phyloP scores from a whole-genome alignment of 2,329 filamentous ascomycete species.

The Sarocladium brachiariae region DNA sequence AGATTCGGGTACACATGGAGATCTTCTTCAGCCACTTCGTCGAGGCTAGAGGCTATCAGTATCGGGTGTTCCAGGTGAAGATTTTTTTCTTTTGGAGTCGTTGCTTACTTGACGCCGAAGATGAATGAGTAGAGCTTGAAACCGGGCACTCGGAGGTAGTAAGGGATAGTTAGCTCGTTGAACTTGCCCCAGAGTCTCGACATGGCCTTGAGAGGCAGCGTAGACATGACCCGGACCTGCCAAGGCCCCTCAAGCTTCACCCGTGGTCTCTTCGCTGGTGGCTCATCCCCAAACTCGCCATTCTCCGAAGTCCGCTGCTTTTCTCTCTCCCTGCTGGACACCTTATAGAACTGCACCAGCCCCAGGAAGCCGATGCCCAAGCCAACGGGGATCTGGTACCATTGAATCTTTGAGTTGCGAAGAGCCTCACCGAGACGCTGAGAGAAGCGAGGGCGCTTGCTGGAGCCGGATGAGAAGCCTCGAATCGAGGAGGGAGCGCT shows the following conservation, averaged over 20 bases:
- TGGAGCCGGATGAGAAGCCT: slow-evolving; percentile 29
- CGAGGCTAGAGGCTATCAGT: slow-evolving; percentile 48
- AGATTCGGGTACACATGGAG: slow-evolving; percentile 88
- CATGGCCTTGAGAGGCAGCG: slow-evolving; percentile 81
- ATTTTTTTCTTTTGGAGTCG: background rate
- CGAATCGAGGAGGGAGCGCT: slow-evolving; percentile 18
- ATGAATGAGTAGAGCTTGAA: slow-evolving; percentile 88
- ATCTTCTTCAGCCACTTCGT: slow-evolving; percentile 82
- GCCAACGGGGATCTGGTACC: slow-evolving; percentile 85
- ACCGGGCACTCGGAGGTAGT: slow-evolving; percentile 79
- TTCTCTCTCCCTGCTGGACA: slow-evolving; percentile 50
- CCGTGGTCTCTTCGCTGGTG: slow-evolving; percentile 45
- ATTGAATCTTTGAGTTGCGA: slow-evolving; percentile 58
- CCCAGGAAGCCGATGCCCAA: slow-evolving; percentile 81
- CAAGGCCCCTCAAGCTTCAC: slow-evolving; percentile 82
- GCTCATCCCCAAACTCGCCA: slow-evolving; percentile 31
- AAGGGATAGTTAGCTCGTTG: slow-evolving; percentile 83
- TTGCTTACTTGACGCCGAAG: slow-evolving; percentile 71
- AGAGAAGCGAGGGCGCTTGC: slow-evolving; percentile 42
- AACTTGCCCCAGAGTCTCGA: slow-evolving; percentile 86
- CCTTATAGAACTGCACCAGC: slow-evolving; percentile 75
- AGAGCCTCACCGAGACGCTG: slow-evolving; percentile 44
- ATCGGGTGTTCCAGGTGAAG: background rate
- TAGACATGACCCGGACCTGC: slow-evolving; percentile 92
- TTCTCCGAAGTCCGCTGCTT: slow-evolving; percentile 38